Percentiles rank a stretch among this genome's conserved stretches.
These are phyloP conservation scores for Epichloe sibirici DNA, from an alignment of 2,329 filamentous ascomycete genomes.

Conservation along the genomic window DNA sequence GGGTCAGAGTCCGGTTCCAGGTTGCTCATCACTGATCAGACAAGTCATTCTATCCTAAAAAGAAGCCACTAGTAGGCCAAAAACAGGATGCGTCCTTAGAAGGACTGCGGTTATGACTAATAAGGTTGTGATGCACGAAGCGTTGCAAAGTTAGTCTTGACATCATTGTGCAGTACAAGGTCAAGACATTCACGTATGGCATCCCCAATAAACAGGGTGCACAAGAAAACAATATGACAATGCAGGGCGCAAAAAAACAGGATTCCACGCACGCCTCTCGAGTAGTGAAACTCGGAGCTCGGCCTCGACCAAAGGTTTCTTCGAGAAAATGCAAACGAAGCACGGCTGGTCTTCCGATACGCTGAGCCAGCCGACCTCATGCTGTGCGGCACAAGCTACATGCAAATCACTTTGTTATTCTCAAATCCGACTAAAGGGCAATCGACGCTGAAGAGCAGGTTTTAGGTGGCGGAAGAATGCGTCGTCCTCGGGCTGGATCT, in stretches of 20 bases:
- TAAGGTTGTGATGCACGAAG: too few species aligned
- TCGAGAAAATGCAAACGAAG: not conserved
- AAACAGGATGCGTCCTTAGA: too few species aligned
- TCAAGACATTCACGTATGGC: too few species aligned
- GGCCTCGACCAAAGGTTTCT: not conserved
- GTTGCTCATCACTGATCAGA: too few species aligned
- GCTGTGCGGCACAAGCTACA: not conserved
- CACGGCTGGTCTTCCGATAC: slow-evolving; percentile 1
- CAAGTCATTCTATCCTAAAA: too few species aligned
- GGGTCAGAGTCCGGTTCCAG: too few species aligned
- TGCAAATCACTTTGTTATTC: not conserved
- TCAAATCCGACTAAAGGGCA: slow-evolving; percentile 14
- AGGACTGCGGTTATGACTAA: too few species aligned
- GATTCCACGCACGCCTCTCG: not conserved
- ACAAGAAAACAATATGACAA: not conserved
- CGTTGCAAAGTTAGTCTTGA: too few species aligned
- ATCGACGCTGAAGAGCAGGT: slow-evolving; percentile 12
- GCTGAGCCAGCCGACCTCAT: not conserved
- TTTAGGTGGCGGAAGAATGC: slow-evolving; percentile 11
- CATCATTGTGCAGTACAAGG: too few species aligned
- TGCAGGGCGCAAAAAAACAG: not conserved
- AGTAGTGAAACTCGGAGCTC: not conserved
- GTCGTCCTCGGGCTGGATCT: slow-evolving; percentile 14
- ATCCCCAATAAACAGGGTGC: not conserved
- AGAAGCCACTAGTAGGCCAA: too few species aligned